A percentile compares a stretch with the other conserved stretches of the same genome.
These are phyloP conservation scores for Trichoderma breve DNA, from an alignment of 2,329 filamentous ascomycete genomes.

Conservation along the genomic window DNA sequence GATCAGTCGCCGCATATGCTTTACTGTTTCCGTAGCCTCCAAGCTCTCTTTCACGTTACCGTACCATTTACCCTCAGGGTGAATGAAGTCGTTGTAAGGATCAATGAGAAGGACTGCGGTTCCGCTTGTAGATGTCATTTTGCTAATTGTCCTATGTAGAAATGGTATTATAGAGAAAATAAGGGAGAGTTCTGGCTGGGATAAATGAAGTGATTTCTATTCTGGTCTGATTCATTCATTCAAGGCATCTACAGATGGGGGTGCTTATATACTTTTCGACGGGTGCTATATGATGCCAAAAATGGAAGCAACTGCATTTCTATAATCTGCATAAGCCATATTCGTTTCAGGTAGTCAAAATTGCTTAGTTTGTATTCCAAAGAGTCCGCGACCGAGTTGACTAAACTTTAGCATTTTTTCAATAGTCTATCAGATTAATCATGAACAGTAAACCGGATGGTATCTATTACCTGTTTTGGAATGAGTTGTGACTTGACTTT, in stretches of 20 bases:
- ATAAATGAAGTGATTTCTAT: not conserved
- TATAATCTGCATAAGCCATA: not conserved
- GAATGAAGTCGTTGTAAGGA: constrained; percentile 22
- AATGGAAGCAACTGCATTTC: not conserved
- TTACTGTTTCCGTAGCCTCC: not conserved
- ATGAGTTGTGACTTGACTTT: not conserved
- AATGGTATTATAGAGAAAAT: not conserved
- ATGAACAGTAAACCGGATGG: not conserved
- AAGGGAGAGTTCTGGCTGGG: no score
- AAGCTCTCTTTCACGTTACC: not conserved
- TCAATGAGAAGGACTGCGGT: constrained; percentile 21
- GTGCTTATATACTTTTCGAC: not conserved
- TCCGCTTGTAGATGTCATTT: not conserved
- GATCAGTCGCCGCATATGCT: constrained; percentile 10
- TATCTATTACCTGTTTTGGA: not conserved
- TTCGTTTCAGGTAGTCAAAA: not conserved
- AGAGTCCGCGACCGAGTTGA: not conserved
- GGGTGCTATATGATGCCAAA: not conserved
- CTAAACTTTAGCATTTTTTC: not conserved
- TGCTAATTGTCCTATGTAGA: not conserved
- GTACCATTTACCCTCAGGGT: constrained; percentile 20
- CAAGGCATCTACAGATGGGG: not conserved
- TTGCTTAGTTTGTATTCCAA: not conserved
- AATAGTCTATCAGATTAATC: not conserved
- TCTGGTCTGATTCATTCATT: not conserved